phyloP scores from a whole-genome alignment of 805 yeast genomes.

The Yarrowia porcina region DNA sequence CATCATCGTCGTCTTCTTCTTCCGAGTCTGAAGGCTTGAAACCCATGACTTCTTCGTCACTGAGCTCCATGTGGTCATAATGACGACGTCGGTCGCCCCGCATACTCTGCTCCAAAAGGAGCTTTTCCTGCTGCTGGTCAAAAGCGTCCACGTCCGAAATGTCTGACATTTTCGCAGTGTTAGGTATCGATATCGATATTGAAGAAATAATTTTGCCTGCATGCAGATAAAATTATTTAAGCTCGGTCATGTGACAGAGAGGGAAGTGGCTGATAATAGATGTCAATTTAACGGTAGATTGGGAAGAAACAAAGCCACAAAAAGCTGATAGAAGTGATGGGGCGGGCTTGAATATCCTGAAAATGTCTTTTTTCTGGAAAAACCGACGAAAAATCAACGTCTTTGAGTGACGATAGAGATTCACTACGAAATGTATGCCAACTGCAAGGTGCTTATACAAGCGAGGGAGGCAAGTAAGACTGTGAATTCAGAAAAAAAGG shows the following conservation, averaged over 20 bases:
- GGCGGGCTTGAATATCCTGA: no score
- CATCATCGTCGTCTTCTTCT: constrained; percentile 42
- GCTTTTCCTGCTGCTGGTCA: constrained; percentile 37
- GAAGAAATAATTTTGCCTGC: constrained; percentile 12
- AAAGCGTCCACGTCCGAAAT: constrained; percentile 38
- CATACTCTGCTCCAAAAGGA: constrained; percentile 33
- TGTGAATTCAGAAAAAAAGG: no score
- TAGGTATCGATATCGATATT: neutral
- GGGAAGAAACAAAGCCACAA: no score
- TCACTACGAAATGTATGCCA: no score
- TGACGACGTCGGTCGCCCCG: constrained; percentile 9
- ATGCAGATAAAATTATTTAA: constrained; percentile 19
- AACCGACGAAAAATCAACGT: no score
- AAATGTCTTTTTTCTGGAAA: no score
- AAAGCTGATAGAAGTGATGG: no score
- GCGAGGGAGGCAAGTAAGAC: no score
- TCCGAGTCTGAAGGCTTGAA: constrained; percentile 38
- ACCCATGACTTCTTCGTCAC: constrained; percentile 58
- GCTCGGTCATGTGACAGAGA: constrained; percentile 10
- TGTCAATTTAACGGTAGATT: no score
- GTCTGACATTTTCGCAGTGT: constrained; percentile 27
- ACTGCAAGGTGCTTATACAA: no score
- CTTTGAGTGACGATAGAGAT: no score
- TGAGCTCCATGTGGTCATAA: constrained; percentile 39
- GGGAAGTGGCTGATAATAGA: no score